Base-by-base conservation (phyloP, 768 basidiomycete species). In the Amanita thiersii region DNA sequence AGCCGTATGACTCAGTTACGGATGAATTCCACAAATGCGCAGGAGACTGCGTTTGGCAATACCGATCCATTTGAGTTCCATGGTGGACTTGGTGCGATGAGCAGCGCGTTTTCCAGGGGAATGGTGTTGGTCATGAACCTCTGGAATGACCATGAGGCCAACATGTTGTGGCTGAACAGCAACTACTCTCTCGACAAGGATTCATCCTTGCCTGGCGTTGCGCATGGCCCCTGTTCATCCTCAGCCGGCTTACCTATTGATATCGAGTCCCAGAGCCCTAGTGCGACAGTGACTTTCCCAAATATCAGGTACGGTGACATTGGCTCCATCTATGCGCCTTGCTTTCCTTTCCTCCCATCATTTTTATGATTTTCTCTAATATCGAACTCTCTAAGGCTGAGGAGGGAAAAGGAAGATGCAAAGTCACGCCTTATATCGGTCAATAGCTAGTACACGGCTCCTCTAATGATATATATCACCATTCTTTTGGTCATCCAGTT, bases 1-100 rank as follows among this genome's bases (percentile, higher is more conserved):
- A 14, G 43, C n/a, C 56, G 25, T 49, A 46, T 51, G 55, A 67
- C 58, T 65, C 61, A 25, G 62, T 70, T 60, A 64, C 63, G 50
- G 58, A 64, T 39, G 47, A n/a, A n/a, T n/a, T n/a, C n/a, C n/a
- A n/a, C n/a, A n/a, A n/a, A n/a, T n/a, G n/a, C n/a, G 33, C 65
- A 68, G 51, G 72, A 71, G 61, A 49, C 58, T 21, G 60, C 56
- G 10, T 68, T 71, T 56, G 67, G 29, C 9, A 14, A 30, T 30
- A 30, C 29, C 29, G 14, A 9, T 9, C 9, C 9, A 9, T 30
- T 30, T 14, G 9, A 30, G 29, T 9, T 9, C 29, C 9, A 30
- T 9, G 29, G 29, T 30, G 29, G 29, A 9, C 29, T 30, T 14
- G 29, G 9, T 30, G 29, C 29, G 14, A 30, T 30, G 29, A 14